phyloP scores from a whole-genome alignment of 2,329 filamentous ascomycete genomes.

The Penicillium sp. region DNA sequence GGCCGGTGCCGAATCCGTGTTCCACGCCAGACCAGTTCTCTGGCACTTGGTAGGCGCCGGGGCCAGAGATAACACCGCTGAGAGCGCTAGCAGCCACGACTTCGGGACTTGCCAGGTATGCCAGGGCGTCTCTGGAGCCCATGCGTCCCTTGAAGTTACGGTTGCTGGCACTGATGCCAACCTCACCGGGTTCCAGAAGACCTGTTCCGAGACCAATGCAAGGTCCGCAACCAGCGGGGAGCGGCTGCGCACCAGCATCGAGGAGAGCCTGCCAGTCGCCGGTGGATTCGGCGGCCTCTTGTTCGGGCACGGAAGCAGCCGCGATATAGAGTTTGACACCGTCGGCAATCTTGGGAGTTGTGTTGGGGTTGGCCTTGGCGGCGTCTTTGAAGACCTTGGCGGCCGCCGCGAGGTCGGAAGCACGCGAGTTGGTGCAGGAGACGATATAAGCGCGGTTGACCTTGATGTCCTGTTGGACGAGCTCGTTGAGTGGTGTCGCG shows the following conservation, averaged over 20 bases:
- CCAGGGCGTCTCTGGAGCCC: slow-evolving; percentile 75
- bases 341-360: slow-evolving; percentile 67
- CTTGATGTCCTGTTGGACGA: slow-evolving; percentile 63
- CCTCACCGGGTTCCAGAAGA: slow-evolving; percentile 78
- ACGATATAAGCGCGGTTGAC: slow-evolving; percentile 85
- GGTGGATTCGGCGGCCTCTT: slow-evolving; percentile 70
- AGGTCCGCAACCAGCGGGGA: slow-evolving; percentile 74
- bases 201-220: slow-evolving; percentile 85
- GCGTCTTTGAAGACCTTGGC: slow-evolving; percentile 83
- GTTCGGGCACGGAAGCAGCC: slow-evolving; percentile 77
- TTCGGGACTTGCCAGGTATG: slow-evolving; percentile 85
- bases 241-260: slow-evolving; percentile 70
- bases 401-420: slow-evolving; percentile 77
- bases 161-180: slow-evolving; percentile 80
- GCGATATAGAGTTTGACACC: slow-evolving; percentile 87
- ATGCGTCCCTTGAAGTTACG: slow-evolving; percentile 91
- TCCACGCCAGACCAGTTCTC: slow-evolving; percentile 62
- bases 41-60: slow-evolving; percentile 74
- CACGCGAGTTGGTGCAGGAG: slow-evolving; percentile 83
- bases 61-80: slow-evolving; percentile 55
- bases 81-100: slow-evolving; percentile 89
- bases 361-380: slow-evolving; percentile 58
- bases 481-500: slow-evolving; percentile 71
- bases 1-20: slow-evolving; percentile 69
- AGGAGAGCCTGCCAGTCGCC: slow-evolving; percentile 84